A percentile compares a stretch with the other conserved stretches of the same genome.
phyloP scores from a whole-genome alignment of 2,329 filamentous ascomycete genomes.

The Colletotrichum sublineola region DNA sequence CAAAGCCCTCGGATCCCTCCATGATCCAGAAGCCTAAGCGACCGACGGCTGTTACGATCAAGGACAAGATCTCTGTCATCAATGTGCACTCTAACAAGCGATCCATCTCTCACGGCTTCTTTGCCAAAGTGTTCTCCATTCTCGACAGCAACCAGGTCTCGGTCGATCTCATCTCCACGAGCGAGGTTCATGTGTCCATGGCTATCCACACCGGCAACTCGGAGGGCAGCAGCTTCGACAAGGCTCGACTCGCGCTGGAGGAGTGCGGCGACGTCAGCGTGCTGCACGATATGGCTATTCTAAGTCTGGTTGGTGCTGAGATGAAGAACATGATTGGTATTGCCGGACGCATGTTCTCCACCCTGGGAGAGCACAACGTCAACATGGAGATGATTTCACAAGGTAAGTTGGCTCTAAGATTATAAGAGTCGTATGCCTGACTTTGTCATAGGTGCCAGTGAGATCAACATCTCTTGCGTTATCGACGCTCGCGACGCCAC shows the following conservation, averaged over 20 bases:
- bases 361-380: conserved; percentile 90
- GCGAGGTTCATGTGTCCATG: conserved; percentile 97
- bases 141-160: conserved; percentile 88
- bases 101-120: conserved; percentile 94
- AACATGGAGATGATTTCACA: conserved; percentile 99
- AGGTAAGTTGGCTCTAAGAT: conserved; percentile 68
- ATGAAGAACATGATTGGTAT: conserved; percentile 99
- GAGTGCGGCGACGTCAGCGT: conserved; percentile 92
- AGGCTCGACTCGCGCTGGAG: conserved; percentile 78
- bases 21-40: conserved; percentile 76
- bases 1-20: conserved; percentile 54
- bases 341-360: conserved; percentile 93
- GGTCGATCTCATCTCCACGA: conserved; percentile 96
- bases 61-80: conserved; percentile 95
- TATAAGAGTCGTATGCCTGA: conserved; percentile 62
- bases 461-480: conserved; percentile 99
- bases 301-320: conserved; percentile 93
- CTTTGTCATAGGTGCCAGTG: conserved; percentile 82
- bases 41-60: conserved; percentile 94
- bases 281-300: conserved; percentile 91
- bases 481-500: conserved; percentile 93
- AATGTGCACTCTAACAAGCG: conserved; percentile 99
- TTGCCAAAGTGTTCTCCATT: conserved; percentile 93
- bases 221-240: conserved; percentile 72
- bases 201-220: conserved; percentile 87